Percentiles rank a stretch among this genome's conserved stretches.
These are phyloP conservation scores for Ammopiptanthus mongolicus DNA, from an alignment of 306 rosid species.

Conservation along the genomic window DNA sequence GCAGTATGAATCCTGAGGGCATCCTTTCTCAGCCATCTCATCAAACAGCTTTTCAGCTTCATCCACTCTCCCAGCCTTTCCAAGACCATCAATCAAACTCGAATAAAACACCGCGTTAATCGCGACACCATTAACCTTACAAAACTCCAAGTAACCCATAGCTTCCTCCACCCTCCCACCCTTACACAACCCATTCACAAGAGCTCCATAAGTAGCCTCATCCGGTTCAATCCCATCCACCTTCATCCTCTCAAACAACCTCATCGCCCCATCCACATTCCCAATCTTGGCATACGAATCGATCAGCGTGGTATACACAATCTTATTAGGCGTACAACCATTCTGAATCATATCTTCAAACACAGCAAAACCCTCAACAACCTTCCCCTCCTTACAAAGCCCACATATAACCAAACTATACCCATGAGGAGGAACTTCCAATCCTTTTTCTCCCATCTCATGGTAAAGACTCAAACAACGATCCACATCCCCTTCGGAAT, in stretches of 20 bases:
- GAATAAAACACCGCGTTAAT: conserved; percentile 71
- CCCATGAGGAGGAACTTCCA: conserved; percentile 59
- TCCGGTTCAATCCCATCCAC: conserved; percentile 60
- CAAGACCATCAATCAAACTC: conserved; percentile 79
- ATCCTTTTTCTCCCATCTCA: conserved; percentile 68
- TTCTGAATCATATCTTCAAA: conserved; percentile 58
- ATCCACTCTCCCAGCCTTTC: conserved; percentile 72
- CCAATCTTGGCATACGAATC: conserved; percentile 66
- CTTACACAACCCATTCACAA: conserved; percentile 78
- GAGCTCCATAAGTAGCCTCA: conserved; percentile 75
- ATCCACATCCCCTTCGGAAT: conserved; percentile 54
- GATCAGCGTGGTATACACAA: conserved; percentile 68
- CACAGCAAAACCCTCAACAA: conserved; percentile 55
- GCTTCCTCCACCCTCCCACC: conserved; percentile 82
- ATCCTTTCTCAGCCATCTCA: conserved; percentile 63
- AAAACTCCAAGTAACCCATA: conserved; percentile 45
- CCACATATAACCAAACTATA: conserved; percentile 69
- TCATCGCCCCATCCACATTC: conserved; percentile 56
- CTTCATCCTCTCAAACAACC: conserved; percentile 66
- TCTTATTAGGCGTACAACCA: conserved; percentile 59
- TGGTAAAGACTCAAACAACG: conserved; percentile 70
- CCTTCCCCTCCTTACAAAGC: conserved; percentile 59
- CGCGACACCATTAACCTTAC: conserved; percentile 43
- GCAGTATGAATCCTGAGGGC: conserved; percentile 66
- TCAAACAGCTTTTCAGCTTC: conserved; percentile 77